Evolutionary conservation across 305 asterid species (phyloP).

Genomic region (Petunia hybrid): DNA sequence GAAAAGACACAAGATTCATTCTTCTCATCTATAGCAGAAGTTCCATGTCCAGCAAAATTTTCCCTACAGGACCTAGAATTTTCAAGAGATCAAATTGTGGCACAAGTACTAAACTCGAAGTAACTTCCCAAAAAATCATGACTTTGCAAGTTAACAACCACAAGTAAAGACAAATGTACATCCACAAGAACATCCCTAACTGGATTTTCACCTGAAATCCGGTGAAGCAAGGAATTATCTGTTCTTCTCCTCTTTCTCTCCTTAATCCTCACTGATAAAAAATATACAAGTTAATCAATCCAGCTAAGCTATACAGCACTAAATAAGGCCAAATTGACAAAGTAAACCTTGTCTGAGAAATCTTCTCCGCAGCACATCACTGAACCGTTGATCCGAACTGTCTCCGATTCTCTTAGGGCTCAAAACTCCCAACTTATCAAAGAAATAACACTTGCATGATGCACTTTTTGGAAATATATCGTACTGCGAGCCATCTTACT

Average conservation of each 20-base stretch:
- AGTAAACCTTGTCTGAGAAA: slow-evolving; percentile 91
- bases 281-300: slow-evolving; percentile 17
- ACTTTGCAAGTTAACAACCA: slow-evolving; percentile 7
- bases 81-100: slow-evolving; percentile 5
- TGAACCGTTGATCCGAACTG: slow-evolving; percentile 50
- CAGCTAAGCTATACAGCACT: neutral
- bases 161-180: slow-evolving; percentile 8
- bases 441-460: slow-evolving; percentile 94
- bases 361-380: slow-evolving; percentile 81
- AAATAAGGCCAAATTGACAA: slow-evolving; percentile 27
- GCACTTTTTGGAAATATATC: slow-evolving; percentile 77
- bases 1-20: neutral
- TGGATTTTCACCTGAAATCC: slow-evolving; percentile 57
- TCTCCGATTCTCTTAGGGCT: slow-evolving; percentile 46
- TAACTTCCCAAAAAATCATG: neutral
- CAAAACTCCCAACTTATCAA: slow-evolving; percentile 68
- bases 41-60: neutral
- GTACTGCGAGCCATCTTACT: slow-evolving; percentile 68
- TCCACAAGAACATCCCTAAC: slow-evolving; percentile 16
- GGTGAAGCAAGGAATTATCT: slow-evolving; percentile 47
- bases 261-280: slow-evolving; percentile 67
- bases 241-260: slow-evolving; percentile 67
- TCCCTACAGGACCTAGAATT: neutral
- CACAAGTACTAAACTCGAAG: neutral
- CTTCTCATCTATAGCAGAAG: neutral